These are phyloP conservation scores for Microglena sp. DNA, from an alignment of 139 green algal genomes.

Conservation along the genomic window DNA sequence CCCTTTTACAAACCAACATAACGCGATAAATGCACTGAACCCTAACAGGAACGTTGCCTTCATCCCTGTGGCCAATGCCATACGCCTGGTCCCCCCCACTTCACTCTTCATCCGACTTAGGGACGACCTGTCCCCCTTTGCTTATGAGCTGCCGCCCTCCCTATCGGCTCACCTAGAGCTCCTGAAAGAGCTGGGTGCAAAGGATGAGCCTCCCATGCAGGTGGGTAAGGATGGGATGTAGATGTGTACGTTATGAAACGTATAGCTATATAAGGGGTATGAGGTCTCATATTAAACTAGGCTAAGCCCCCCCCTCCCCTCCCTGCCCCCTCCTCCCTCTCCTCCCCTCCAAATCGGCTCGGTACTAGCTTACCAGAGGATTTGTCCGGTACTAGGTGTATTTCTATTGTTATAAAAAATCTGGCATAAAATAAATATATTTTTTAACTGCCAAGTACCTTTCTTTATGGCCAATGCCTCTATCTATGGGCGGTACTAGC, in stretches of 20 bases:
- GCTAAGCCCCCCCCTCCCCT: not conserved
- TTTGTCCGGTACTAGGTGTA: slow-evolving; percentile 1
- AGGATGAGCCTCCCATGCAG: slow-evolving; percentile 27
- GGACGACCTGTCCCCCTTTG: slow-evolving; percentile 49
- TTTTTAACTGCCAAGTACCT: too few relatives aligned
- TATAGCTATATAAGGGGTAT: not conserved
- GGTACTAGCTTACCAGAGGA: too few relatives aligned
- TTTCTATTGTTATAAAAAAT: too few relatives aligned
- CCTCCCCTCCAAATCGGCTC: not conserved
- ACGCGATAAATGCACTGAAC: not conserved
- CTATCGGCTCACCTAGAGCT: slow-evolving; percentile 27
- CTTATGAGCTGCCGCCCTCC: slow-evolving; percentile 46
- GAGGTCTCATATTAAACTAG: not conserved
- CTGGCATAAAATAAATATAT: too few relatives aligned
- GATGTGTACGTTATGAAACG: not conserved
- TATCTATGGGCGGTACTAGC: too few relatives aligned
- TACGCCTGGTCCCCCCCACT: slow-evolving; percentile 32
- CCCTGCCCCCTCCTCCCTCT: not conserved
- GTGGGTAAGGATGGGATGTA: slow-evolving; percentile 8
- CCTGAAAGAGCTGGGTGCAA: slow-evolving; percentile 39
- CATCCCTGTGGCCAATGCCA: slow-evolving; percentile 52
- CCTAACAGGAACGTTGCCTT: too few relatives aligned
- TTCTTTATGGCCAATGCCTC: too few relatives aligned
- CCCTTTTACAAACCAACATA: not conserved
- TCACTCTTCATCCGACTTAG: slow-evolving; percentile 43